Percentiles rank a stretch among this genome's conserved stretches.
Evolutionary conservation across 106 monocot genomes (phyloP).

Genomic region (Hemerocallis citrina): DNA sequence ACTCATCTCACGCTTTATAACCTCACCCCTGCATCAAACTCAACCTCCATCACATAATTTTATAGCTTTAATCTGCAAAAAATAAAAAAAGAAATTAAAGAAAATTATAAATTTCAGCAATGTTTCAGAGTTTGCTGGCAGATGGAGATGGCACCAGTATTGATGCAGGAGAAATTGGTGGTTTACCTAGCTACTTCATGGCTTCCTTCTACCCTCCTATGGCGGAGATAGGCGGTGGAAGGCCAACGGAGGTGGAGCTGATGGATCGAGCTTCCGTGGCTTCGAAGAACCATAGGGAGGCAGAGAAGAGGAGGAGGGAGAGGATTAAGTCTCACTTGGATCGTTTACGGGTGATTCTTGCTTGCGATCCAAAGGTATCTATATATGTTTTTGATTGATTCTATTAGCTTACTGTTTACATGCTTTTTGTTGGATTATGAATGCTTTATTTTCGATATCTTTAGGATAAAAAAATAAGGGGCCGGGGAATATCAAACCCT

Average conservation of each 20-base stretch:
- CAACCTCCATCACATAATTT: too few species aligned
- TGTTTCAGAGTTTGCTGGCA: background rate
- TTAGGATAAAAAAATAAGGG: too few species aligned
- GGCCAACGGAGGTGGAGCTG: background rate
- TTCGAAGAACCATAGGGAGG: slow-evolving; percentile 59
- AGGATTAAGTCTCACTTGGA: slow-evolving; percentile 69
- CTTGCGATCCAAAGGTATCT: slow-evolving; percentile 73
- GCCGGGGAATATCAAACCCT: too few species aligned
- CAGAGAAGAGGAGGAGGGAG: slow-evolving; percentile 57
- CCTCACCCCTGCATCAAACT: too few species aligned
- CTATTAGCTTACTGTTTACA: too few species aligned
- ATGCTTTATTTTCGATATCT: too few species aligned
- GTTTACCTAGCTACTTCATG: slow-evolving; percentile 36
- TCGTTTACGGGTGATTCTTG: slow-evolving; percentile 47
- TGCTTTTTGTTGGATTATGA: too few species aligned
- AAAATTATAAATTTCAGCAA: too few species aligned
- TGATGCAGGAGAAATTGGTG: background rate
- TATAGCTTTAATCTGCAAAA: too few species aligned
- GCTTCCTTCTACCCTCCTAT: slow-evolving; percentile 19
- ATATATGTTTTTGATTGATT: too few species aligned
- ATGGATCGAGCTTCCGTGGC: slow-evolving; percentile 39
- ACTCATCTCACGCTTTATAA: too few species aligned
- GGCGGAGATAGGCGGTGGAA: background rate
- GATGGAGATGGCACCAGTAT: background rate
- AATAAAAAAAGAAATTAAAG: too few species aligned